Evolutionary conservation across 2,329 filamentous ascomycete genomes (phyloP), one percentile per base, ranked within the genome.

Genomic region (Trichoderma gracile): DNA sequence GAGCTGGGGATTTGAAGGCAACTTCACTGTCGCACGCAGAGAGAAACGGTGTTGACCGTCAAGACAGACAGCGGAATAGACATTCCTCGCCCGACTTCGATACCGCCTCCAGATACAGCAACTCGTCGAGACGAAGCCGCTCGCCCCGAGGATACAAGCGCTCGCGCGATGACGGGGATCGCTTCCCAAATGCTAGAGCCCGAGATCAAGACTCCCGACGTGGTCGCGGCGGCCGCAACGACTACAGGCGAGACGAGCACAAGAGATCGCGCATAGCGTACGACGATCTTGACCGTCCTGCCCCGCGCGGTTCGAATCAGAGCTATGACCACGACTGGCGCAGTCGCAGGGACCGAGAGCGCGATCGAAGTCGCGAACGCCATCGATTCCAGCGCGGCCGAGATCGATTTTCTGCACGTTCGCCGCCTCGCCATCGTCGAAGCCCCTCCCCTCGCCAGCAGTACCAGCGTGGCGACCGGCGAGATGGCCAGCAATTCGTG

Each of bases 41-140:
- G 85, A 85, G 87, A 89, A 88, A 82, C 86, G 88, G 85, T 86
- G 89, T 96, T 96, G 91, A 96, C 92, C 90, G 89, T 86, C 87
- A 84, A 84, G 86, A 90, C 90, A 96, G 92, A 93, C 84, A 79
- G 80, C 86, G 84, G 79, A 82, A 79, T 77, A 85, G 82, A 82
- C 75, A 79, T 71, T 84, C 85, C 74, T 86, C 86, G 68, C 85
- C 85, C 70, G 83, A 84, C 50, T 73, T 78, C 78, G 80, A 80
- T 74, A 73, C 77, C 68, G 75, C 75, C 67, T 77, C 80, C 54
- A 80, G 77, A 72, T 71, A 78, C 69, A 78, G 75, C 71, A 74
- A 72, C 68, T 75, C 75, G 19, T 74, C 75, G 62, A 80, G 81
- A 71, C 80, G 80, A 69, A 84, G 80, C 74, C 79, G 82, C 71